Conservation (phyloP, 164 flowering plant genomes). For the Nelumbo lutea region DNA sequence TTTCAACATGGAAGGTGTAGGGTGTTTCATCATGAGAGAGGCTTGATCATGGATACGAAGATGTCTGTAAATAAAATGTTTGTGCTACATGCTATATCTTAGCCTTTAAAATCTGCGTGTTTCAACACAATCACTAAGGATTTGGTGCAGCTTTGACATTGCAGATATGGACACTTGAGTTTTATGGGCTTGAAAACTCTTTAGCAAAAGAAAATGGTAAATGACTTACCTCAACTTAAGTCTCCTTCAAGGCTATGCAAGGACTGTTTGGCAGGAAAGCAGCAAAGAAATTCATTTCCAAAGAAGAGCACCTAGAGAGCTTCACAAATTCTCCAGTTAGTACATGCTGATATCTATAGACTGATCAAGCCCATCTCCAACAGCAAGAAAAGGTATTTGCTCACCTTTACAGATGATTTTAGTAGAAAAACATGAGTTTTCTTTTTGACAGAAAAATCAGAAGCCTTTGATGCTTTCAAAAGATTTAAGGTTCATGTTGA, state of each 20-base stretch:
- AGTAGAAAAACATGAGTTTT: too few species aligned
- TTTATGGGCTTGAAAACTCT: neutral
- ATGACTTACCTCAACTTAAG: neutral
- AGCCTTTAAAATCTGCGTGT: neutral
- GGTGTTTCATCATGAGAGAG: neutral
- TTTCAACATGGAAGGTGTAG: slow-evolving; percentile 3
- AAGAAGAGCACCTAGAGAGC: slow-evolving; percentile 8
- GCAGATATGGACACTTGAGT: neutral
- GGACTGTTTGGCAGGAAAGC: slow-evolving; percentile 5
- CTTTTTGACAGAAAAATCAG: neutral
- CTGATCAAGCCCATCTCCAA: neutral
- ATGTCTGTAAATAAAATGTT: slow-evolving; percentile 6
- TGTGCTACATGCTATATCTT: neutral
- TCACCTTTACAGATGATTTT: too few species aligned
- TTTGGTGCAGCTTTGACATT: neutral
- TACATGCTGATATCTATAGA: neutral
- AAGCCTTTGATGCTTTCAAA: slow-evolving; percentile 3
- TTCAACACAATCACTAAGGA: neutral
- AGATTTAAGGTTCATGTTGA: neutral
- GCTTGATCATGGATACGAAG: neutral
- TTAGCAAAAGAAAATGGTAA: neutral
- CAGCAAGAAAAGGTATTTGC: slow-evolving; percentile 3
- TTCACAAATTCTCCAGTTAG: neutral
- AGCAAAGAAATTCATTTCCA: neutral
- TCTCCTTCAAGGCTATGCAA: neutral